phyloP scores from a whole-genome alignment of 768 basidiomycete species.

The Psilocybe tampanensis region DNA sequence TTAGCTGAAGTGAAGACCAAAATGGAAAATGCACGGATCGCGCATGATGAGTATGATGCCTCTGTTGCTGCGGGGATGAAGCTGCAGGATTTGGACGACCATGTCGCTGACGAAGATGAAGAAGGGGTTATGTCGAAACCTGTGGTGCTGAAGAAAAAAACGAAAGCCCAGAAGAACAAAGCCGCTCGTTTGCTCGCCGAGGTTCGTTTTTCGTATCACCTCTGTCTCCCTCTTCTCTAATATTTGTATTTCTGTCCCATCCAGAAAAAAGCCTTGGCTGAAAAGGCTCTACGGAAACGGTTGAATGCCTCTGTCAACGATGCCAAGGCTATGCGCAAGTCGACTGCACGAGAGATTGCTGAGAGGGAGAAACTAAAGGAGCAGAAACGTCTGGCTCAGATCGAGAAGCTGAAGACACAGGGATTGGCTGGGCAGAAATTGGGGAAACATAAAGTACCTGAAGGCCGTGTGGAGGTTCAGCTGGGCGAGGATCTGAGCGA shows the following conservation, averaged over 20 bases:
- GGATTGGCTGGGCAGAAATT: slow-evolving; percentile 77
- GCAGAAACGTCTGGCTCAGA: slow-evolving; percentile 42
- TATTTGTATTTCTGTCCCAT: background rate
- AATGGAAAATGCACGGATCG: slow-evolving; percentile 50
- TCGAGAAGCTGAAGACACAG: slow-evolving; percentile 52
- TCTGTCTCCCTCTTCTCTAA: background rate
- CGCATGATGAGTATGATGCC: slow-evolving; percentile 31
- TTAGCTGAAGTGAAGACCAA: slow-evolving; percentile 54
- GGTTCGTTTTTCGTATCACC: slow-evolving; percentile 48
- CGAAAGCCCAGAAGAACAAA: slow-evolving; percentile 60
- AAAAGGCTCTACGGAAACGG: slow-evolving; percentile 61
- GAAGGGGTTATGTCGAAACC: slow-evolving; percentile 26
- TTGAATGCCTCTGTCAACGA: slow-evolving; percentile 60
- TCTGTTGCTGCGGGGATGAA: slow-evolving; percentile 67
- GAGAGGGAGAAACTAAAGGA: slow-evolving; percentile 44
- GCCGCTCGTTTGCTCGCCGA: slow-evolving; percentile 65
- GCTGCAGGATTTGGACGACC: slow-evolving; percentile 44
- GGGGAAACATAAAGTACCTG: slow-evolving; percentile 79
- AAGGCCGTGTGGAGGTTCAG: slow-evolving; percentile 77
- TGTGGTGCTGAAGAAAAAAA: slow-evolving; percentile 43
- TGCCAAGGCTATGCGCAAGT: slow-evolving; percentile 52
- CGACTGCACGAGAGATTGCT: slow-evolving; percentile 35
- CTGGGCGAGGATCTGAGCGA: slow-evolving; percentile 90
- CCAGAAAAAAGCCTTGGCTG: slow-evolving; percentile 67
- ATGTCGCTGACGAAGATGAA: slow-evolving; percentile 38